Evolutionary conservation across 2,329 filamentous ascomycete species (phyloP), one percentile per base, ranked within the genome.

Genomic region (Aureobasidium sp.): DNA sequence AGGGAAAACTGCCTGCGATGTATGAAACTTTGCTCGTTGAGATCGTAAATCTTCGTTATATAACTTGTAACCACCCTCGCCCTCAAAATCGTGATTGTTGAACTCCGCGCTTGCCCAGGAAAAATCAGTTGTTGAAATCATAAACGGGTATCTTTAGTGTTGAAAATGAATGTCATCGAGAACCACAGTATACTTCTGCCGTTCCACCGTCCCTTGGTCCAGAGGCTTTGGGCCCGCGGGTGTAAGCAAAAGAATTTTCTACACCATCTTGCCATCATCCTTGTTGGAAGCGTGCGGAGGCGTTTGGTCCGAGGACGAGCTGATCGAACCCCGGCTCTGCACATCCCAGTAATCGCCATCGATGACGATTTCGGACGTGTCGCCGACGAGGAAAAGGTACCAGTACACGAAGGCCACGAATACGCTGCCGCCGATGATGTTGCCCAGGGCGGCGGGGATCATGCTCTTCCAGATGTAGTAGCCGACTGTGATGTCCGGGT

Each of bases 391-490:
- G 38, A 61, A 61, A 13, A 79, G 68, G 60, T 79, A 79, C 77
- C 76, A 80, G 65, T 78, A 79, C n/a, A 77, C 77, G 0, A 70
- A 74, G 4, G 77, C 80, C 19, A 77, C 77, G 64, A 84, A 83
- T 1, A 82, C 46, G 0, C 71, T 74, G 1, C 81, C 81, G 0
- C 81, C 81, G 2, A 84, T 65, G 15, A 81, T 77, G 64, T 84
- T 84, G 0, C 81, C 81, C 1, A 83, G 64, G 2, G 77, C 64
- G 0, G 78, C 74, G 0, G 81, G 82, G 35, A 84, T 78, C 63
- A 83, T 76, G 1, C 76, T 78, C 65, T 84, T 82, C 79, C 79
- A 83, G 64, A 84, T 79, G 61, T 83, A 84, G 43, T 81, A 71
- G 0, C 75, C 72, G 0, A 80, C 74, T 0, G 70, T 75, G 23